Percentiles rank a stretch among this genome's conserved stretches.
Conservation (phyloP, 352 stramenopile species). For the Pythium aristosporum region DNA sequence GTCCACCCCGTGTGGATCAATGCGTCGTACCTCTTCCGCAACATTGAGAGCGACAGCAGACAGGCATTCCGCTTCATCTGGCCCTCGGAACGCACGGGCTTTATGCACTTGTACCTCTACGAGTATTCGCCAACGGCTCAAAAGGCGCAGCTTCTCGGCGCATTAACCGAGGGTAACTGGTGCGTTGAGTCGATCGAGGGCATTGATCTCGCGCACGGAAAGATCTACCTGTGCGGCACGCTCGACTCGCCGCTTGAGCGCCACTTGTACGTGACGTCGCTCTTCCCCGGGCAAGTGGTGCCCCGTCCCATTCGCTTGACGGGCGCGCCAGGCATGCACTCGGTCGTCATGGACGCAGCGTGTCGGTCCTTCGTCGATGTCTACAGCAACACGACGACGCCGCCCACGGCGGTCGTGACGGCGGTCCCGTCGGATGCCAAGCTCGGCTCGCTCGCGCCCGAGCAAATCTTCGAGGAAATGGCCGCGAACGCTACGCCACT, state of each 20-base stretch:
- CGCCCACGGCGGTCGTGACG: constrained; percentile 56
- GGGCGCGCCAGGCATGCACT: constrained; percentile 83
- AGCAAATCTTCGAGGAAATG: constrained; percentile 42
- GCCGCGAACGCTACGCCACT: constrained; percentile 45
- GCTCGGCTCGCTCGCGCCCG: constrained; percentile 31
- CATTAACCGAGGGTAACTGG: constrained; percentile 69
- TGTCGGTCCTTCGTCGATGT: constrained; percentile 82
- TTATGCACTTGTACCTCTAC: constrained; percentile 96
- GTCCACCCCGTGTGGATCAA: constrained; percentile 94
- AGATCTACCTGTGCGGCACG: constrained; percentile 89
- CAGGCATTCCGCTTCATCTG: constrained; percentile 94
- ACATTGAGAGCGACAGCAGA: constrained; percentile 73
- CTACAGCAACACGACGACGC: constrained; percentile 75
- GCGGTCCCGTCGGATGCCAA: constrained; percentile 45
- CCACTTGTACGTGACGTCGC: constrained; percentile 88
- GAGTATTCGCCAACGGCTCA: constrained; percentile 62
- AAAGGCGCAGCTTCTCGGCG: constrained; percentile 44
- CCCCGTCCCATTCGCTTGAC: constrained; percentile 75
- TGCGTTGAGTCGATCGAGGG: constrained; percentile 83
- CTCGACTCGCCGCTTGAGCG: constrained; percentile 86
- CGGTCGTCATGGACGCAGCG: constrained; percentile 86
- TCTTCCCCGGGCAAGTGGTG: constrained; percentile 46
- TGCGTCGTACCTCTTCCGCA: constrained; percentile 92
- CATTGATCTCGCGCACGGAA: constrained; percentile 73
- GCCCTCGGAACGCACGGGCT: constrained; percentile 92